Evolutionary conservation across 257 asterid species (phyloP), one percentile per base, ranked within the genome.

Genomic region (Nicotiana noctiflora): DNA sequence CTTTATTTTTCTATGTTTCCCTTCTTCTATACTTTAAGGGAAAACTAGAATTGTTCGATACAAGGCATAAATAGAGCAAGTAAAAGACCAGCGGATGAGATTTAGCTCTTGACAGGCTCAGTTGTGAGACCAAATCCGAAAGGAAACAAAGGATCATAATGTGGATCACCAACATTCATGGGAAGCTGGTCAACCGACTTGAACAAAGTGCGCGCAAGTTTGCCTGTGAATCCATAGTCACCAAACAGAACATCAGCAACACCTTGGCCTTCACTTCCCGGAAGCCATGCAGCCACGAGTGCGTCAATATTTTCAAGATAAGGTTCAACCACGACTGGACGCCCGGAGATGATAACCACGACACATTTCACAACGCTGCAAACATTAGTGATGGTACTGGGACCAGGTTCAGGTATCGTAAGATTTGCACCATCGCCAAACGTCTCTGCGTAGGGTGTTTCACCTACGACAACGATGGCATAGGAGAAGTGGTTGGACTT

Each of bases 261-360:
- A 17, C 94, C 94, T 34, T 89, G 91, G 10, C 90, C 93, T 82
- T 90, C 94, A 0, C 90, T 89, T 62, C 94, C 94, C 0, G 90
- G 94, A 0, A 90, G 92, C 94, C 94, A 90, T 7, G 92, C 92
- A 40, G 92, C 92, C 55, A 90, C 88, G 9, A 90, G 44, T 2
- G 94, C 91, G 49, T 88, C 90, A 15, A 90, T 90, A 37, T 81
- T 83, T 34, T 66, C 83, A 10, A 90, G 70, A n/a, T 90, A 90
- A 0, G 90, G 94, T 27, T 89, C 92, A 8, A 89, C 79, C n/a
- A 86, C 84, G 31, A 88, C 82, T 15, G 94, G 92, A 9, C 92
- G 86, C n/a, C 94, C 93, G 1, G 93, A 84, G 14, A 90, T 52
- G 15, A 90, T 77, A 51, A 90, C 86, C 57, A 90, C 93, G 1